phyloP scores from a whole-genome alignment of 345 rosid species.

The Melaleuca quinquenervia region DNA sequence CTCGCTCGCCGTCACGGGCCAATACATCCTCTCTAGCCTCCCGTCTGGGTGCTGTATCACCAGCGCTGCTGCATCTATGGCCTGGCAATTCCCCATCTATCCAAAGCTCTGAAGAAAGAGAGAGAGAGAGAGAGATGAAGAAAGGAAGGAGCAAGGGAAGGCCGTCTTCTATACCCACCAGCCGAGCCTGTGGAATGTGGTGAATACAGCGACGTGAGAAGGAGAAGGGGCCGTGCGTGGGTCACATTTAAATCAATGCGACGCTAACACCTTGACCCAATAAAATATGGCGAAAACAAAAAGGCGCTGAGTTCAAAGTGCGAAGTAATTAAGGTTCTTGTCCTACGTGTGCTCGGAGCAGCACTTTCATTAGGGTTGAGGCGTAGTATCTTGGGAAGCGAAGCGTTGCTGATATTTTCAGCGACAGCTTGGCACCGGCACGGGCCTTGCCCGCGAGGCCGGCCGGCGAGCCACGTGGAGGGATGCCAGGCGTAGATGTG shows the following conservation, averaged over 20 bases:
- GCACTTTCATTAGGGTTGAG: background rate
- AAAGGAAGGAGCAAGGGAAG: background rate
- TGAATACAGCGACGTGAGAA: background rate
- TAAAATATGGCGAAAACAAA: background rate
- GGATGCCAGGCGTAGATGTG: slow-evolving; percentile 1
- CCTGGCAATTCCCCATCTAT: slow-evolving; percentile 89
- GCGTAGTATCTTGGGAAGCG: background rate
- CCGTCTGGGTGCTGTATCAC: slow-evolving; percentile 94
- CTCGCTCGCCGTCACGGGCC: slow-evolving; percentile 60
- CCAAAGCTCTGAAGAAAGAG: background rate
- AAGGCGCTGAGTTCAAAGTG: background rate
- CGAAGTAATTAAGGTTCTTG: background rate
- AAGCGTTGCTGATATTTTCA: background rate
- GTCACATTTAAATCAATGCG: background rate
- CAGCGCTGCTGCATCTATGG: slow-evolving; percentile 90
- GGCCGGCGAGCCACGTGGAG: slow-evolving; percentile 36
- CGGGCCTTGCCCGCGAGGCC: slow-evolving; percentile 5
- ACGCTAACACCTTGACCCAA: background rate
- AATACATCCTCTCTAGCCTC: slow-evolving; percentile 63
- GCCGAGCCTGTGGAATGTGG: background rate
- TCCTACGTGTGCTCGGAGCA: background rate
- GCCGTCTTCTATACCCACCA: background rate
- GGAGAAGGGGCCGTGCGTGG: background rate
- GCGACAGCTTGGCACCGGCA: background rate
- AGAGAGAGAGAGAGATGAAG: background rate